Base-by-base conservation (phyloP, 176 grass and related monocot genomes). In the Alopecurus myosuroides region DNA sequence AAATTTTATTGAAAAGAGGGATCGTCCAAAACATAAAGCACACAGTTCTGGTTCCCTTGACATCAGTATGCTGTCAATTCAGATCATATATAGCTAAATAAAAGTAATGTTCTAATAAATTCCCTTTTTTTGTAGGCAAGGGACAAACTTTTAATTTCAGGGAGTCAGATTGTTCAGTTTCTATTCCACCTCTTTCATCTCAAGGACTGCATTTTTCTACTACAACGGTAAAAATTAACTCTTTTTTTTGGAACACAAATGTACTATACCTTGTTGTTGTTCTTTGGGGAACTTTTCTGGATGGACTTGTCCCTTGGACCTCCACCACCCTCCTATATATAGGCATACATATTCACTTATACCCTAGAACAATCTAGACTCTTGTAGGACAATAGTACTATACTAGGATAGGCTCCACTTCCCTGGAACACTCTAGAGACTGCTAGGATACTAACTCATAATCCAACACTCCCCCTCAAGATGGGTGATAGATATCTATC, bases 171-270 rank as follows among this genome's bases (percentile, higher is more conserved):
- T 85, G 58, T 39, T 58, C 81, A 33, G 34, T 55, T 87, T 55
- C 82, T 52, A 31, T 71, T 77, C 71, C 81, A 60, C 42, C 35
- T 35, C 42, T 79, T 86, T 81, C 70, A 61, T 67, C 70, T 84
- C 49, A 56, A 31, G 75, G 74, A 81, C 60, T 88, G 23, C 78
- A 68, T 41, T 60, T 85, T 60, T 89, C 53, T 90, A 82, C 29
- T 85, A 79, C 80, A 86, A 73, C 41, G 48, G 95, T 95, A 92
- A 62, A 62, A 78, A 58, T 50, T 64, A 2, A 63, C 60, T 63
- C 50, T 0, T 70, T 51, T 75, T 76, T 18, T 52, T 58, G 23
- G 42, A 35, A 28, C 62, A 79, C 66, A 15, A 30, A 0, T 67
- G 23, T 44, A 31, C 6, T 80, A 3, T 80, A 33, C 22, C 9